Conservation (phyloP, 2,329 filamentous ascomycete genomes). For the Cercospora sojina region DNA sequence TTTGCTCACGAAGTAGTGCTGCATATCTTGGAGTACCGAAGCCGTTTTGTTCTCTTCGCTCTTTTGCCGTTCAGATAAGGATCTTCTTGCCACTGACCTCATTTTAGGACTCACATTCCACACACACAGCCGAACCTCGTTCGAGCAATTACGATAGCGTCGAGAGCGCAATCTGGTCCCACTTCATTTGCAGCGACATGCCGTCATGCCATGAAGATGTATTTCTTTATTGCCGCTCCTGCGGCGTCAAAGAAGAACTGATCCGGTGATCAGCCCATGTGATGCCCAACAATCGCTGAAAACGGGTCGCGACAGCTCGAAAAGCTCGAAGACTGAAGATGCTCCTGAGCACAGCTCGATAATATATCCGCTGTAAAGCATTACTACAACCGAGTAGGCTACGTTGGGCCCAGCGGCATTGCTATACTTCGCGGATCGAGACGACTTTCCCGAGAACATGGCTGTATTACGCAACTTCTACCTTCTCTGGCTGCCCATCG, state of each 20-base stretch:
- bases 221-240: not conserved
- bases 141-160: not conserved
- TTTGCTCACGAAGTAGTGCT: not conserved
- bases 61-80: not conserved
- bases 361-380: not conserved
- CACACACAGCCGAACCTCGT: not conserved
- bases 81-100: not conserved
- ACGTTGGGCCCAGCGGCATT: not conserved
- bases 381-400: not conserved
- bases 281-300: constrained; percentile 16
- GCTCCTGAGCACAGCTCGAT: not conserved
- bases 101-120: not conserved
- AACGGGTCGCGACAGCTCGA: constrained; percentile 10
- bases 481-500: constrained; percentile 20
- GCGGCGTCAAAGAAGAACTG: not conserved
- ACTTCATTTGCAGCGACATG: not conserved
- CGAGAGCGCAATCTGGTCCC: not conserved
- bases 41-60: not conserved
- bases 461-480: constrained; percentile 11
- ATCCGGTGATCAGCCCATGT: constrained; percentile 11
- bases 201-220: not conserved
- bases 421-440: not conserved
- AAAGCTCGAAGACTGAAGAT: not conserved
- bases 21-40: not conserved
- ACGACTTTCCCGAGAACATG: not conserved